phyloP scores from a whole-genome alignment of 352 stramenopile genomes.

The Phytophthora ohioensis region DNA sequence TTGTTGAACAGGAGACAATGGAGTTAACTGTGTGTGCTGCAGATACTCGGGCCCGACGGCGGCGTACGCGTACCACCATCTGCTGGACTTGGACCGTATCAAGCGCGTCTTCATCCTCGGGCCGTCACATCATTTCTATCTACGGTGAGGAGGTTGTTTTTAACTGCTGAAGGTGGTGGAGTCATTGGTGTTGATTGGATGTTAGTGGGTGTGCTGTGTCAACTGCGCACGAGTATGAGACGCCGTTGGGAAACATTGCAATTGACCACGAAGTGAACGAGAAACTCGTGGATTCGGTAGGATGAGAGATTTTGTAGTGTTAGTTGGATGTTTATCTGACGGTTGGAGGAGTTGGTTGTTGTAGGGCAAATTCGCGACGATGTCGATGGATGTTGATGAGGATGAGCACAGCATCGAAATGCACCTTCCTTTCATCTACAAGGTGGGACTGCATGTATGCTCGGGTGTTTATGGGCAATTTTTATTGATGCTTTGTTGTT shows the following conservation, averaged over 20 bases:
- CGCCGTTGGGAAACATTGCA: slow-evolving; percentile 93
- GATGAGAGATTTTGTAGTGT: neutral
- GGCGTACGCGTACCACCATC: slow-evolving; percentile 93
- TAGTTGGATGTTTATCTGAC: neutral
- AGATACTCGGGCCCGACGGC: slow-evolving; percentile 96
- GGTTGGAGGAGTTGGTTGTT: neutral
- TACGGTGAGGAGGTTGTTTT: slow-evolving; percentile 64
- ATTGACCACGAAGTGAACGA: slow-evolving; percentile 93
- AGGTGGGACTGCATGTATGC: slow-evolving; percentile 49
- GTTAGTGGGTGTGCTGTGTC: slow-evolving; percentile 86
- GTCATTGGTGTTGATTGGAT: slow-evolving; percentile 3
- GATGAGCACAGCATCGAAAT: slow-evolving; percentile 98
- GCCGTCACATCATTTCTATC: slow-evolving; percentile 96
- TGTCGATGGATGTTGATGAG: slow-evolving; percentile 92
- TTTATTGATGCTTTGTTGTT: neutral
- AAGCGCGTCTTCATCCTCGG: slow-evolving; percentile 94
- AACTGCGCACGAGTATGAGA: slow-evolving; percentile 91
- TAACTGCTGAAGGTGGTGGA: neutral
- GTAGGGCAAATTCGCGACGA: slow-evolving; percentile 78
- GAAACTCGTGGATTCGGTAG: slow-evolving; percentile 86
- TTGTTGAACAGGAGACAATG: neutral
- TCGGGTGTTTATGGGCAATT: no score
- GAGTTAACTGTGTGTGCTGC: slow-evolving; percentile 1
- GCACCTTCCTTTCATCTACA: slow-evolving; percentile 96
- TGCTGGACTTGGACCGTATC: slow-evolving; percentile 76